These are phyloP conservation scores for Candida tetrigidarum DNA, from an alignment of 1,139 yeast genomes.

Conservation along the genomic window DNA sequence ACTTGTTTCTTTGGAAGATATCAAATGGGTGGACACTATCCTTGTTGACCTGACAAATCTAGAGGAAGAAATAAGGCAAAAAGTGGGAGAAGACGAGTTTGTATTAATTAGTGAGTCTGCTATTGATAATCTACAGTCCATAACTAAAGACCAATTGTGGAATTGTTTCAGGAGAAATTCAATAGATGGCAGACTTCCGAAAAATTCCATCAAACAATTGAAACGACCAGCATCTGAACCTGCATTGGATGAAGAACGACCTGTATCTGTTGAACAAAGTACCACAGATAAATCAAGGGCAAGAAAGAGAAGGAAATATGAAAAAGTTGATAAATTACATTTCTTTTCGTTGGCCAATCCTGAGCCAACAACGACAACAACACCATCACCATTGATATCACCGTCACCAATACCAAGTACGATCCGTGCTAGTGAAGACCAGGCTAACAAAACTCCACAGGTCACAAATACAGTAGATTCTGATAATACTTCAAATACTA, in stretches of 20 bases:
- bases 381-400: background rate
- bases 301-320: conserved; percentile 36
- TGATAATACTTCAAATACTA: background rate
- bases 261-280: background rate
- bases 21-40: conserved; percentile 14
- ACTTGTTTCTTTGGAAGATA: conserved; percentile 14
- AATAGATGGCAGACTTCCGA: no score
- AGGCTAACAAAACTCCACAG: background rate
- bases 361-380: background rate
- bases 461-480: background rate
- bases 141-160: conserved; percentile 16
- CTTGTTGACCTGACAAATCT: conserved; percentile 14
- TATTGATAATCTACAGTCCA: conserved; percentile 8
- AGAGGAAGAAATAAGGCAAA: conserved; percentile 22
- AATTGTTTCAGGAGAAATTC: conserved; percentile 12
- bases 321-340: conserved; percentile 35
- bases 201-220: conserved; percentile 12
- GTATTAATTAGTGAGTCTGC: conserved; percentile 8
- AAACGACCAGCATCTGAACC: conserved; percentile 11
- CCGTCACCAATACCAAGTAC: background rate
- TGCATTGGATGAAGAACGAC: background rate
- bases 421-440: background rate
- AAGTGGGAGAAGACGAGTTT: conserved; percentile 12
- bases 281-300: conserved; percentile 10
- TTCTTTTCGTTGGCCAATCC: conserved; percentile 31